A percentile compares a stretch with the other conserved stretches of the same genome.
phyloP scores from a whole-genome alignment of 2,329 filamentous ascomycete species.

The Chalara sp. region DNA sequence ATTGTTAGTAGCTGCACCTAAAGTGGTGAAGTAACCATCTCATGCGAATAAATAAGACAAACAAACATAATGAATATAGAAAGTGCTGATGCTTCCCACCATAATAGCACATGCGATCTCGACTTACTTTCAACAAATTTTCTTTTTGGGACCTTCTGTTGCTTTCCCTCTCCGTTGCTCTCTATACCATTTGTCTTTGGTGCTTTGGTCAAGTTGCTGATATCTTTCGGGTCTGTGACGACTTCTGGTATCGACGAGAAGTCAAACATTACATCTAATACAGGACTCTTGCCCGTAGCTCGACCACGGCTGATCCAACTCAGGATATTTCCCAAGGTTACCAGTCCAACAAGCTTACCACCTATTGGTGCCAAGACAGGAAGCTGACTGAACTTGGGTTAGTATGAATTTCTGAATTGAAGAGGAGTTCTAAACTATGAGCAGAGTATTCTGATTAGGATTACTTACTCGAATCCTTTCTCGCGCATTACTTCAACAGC shows the following conservation, averaged over 20 bases:
- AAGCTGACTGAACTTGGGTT: constrained; percentile 57
- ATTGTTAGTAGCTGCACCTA: neutral
- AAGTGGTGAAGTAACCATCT: too few species aligned
- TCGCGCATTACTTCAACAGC: constrained; percentile 98
- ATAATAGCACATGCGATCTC: neutral
- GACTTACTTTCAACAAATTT: constrained; percentile 71
- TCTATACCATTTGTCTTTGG: constrained; percentile 24
- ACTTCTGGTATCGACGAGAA: constrained; percentile 84
- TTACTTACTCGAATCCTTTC: constrained; percentile 73
- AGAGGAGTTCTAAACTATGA: too few species aligned
- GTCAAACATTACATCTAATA: constrained; percentile 93
- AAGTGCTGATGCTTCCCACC: neutral
- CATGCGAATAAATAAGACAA: too few species aligned
- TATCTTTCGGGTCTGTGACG: constrained; percentile 75
- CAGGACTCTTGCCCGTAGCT: constrained; percentile 64
- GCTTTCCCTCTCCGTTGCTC: constrained; percentile 24
- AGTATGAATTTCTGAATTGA: neutral
- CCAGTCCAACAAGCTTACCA: constrained; percentile 76
- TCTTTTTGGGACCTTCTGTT: constrained; percentile 42
- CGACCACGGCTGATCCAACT: constrained; percentile 83
- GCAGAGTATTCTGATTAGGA: neutral
- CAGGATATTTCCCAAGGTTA: constrained; percentile 91
- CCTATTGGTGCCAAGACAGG: constrained; percentile 71
- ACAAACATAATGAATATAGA: neutral
- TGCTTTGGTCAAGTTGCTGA: constrained; percentile 33